Conservation (phyloP, 768 basidiomycete species). For the Suillus luteus region DNA sequence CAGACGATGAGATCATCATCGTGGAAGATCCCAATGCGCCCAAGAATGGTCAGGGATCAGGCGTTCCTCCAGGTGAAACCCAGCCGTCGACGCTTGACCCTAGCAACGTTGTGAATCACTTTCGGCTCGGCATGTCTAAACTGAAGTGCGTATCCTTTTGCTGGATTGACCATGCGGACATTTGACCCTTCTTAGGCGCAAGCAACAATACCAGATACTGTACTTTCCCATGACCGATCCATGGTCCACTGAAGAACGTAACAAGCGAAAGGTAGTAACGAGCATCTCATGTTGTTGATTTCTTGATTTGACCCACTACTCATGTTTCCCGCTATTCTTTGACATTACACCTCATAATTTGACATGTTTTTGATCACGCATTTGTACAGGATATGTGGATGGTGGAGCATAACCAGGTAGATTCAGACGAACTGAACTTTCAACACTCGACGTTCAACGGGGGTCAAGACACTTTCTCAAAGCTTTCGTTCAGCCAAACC, state of each 20-base stretch:
- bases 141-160: slow-evolving; percentile 43
- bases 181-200: slow-evolving; percentile 20
- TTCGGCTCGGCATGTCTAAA: slow-evolving; percentile 46
- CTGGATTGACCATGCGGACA: not conserved
- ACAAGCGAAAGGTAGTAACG: slow-evolving; percentile 50
- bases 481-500: not conserved
- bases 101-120: slow-evolving; percentile 43
- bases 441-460: not conserved
- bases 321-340: not conserved
- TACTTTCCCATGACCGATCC: slow-evolving; percentile 76
- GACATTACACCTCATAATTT: not conserved
- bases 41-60: slow-evolving; percentile 9
- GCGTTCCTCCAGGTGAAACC: not conserved
- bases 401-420: not conserved
- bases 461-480: not conserved
- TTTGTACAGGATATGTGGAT: not conserved
- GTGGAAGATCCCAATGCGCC: slow-evolving; percentile 22
- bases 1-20: slow-evolving; percentile 32
- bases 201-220: slow-evolving; percentile 76
- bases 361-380: slow-evolving; percentile 1
- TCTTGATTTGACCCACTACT: not conserved
- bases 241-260: slow-evolving; percentile 54
- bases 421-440: not conserved
- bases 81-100: slow-evolving; percentile 26
- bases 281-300: slow-evolving; percentile 42